Evolutionary conservation across 225 moss, liverwort and hornwort genomes (phyloP).

Genomic region (Polytrichum formosum): DNA sequence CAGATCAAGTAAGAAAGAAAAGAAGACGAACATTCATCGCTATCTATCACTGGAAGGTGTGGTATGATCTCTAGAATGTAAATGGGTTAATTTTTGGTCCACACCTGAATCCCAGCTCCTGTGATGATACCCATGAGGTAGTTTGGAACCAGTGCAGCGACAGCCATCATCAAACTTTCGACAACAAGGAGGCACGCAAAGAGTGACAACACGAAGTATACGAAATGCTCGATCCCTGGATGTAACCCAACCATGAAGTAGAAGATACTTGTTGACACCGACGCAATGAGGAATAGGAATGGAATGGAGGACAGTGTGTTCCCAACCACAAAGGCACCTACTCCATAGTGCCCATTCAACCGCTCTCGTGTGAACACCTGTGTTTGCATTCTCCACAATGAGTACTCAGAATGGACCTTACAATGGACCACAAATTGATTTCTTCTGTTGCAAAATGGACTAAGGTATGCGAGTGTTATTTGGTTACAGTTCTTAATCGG

Average conservation of each 20-base stretch:
- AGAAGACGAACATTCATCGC: no score
- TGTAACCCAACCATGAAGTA: constrained; percentile 51
- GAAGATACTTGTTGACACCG: constrained; percentile 30
- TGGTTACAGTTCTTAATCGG: no score
- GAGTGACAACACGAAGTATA: constrained; percentile 48
- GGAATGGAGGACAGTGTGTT: constrained; percentile 49
- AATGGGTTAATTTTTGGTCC: neutral
- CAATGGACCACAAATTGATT: no score
- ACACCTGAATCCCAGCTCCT: constrained; percentile 55
- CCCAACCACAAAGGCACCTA: constrained; percentile 48
- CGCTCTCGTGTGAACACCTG: constrained; percentile 44
- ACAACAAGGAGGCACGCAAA: constrained; percentile 39
- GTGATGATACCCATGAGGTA: constrained; percentile 54
- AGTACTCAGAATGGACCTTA: neutral
- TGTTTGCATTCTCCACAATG: no score
- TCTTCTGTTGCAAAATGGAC: no score
- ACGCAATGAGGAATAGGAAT: constrained; percentile 40
- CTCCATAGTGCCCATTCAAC: constrained; percentile 50
- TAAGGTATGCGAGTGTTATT: no score
- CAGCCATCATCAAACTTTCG: constrained; percentile 61
- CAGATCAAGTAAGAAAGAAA: no score
- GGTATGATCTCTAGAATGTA: neutral
- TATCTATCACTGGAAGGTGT: neutral
- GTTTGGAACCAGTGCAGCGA: constrained; percentile 43
- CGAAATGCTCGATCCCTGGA: constrained; percentile 41